phyloP scores from a whole-genome alignment of 495 filamentous ascomycete genomes.

The Penicillium subrubescens region DNA sequence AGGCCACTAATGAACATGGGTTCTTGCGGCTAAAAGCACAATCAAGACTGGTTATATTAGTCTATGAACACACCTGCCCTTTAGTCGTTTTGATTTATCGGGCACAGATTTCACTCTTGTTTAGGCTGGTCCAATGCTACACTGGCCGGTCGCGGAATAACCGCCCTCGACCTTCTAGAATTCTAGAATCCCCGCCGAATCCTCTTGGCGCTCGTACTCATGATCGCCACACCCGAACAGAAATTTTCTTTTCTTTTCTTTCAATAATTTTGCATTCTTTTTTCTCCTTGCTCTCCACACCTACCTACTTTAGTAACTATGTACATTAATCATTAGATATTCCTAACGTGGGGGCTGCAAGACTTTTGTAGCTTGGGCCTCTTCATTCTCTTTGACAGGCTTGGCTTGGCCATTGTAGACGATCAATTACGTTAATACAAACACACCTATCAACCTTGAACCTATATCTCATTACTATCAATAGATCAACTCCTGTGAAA shows the following conservation, averaged over 20 bases:
- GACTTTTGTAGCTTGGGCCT: background rate
- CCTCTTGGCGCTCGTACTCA: conserved; percentile 15
- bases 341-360: background rate
- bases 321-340: background rate
- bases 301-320: too few relatives aligned
- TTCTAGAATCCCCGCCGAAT: conserved; percentile 32
- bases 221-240: conserved; percentile 21
- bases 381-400: background rate
- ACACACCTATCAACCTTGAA: background rate
- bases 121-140: background rate
- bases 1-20: background rate
- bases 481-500: background rate
- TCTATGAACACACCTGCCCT: background rate
- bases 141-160: conserved; percentile 1
- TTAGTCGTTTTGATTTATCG: background rate
- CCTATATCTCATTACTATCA: background rate
- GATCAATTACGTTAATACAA: background rate
- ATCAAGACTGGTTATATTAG: background rate
- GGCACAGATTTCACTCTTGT: background rate
- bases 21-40: background rate
- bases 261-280: background rate
- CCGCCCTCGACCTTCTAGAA: conserved; percentile 27
- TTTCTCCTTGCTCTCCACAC: background rate
- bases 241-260: background rate
- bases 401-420: background rate